Conservation (phyloP, 208 protist species). For the Trypanosoma rangeli region DNA sequence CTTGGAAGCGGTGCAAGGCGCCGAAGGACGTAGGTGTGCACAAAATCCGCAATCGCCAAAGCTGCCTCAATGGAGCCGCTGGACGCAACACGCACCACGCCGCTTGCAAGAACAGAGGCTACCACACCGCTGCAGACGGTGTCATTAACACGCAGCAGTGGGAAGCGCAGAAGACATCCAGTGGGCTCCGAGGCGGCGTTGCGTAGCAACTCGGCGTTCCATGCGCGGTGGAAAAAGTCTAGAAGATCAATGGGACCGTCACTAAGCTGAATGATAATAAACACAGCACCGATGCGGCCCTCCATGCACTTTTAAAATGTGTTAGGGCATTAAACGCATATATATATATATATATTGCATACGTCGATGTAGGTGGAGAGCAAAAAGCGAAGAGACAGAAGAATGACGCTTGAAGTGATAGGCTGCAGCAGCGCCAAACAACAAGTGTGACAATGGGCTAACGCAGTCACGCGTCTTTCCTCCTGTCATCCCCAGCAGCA, state of each 20-base stretch:
- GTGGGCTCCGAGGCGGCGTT: constrained; percentile 26
- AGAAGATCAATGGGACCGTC: constrained; percentile 23
- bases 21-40: constrained; percentile 19
- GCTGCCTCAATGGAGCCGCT: constrained; percentile 27
- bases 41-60: constrained; percentile 27
- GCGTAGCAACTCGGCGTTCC: constrained; percentile 42
- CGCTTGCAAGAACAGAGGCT: constrained; percentile 22
- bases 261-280: constrained; percentile 29
- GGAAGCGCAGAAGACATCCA: constrained; percentile 35
- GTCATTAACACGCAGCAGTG: constrained; percentile 25
- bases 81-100: constrained; percentile 26
- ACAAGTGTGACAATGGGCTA: neutral
- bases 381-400: neutral
- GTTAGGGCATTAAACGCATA: constrained; percentile 7
- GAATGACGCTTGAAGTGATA: neutral
- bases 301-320: constrained; percentile 29
- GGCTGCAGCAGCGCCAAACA: neutral
- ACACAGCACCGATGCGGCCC: constrained; percentile 27
- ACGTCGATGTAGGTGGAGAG: neutral
- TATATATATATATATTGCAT: constrained; percentile 10
- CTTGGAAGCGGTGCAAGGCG: neutral
- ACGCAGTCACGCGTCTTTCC: neutral
- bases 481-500: neutral
- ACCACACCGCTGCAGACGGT: constrained; percentile 33
- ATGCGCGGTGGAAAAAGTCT: constrained; percentile 28